Conservation (phyloP, 768 basidiomycete species). For the Tulasnella sp. region DNA sequence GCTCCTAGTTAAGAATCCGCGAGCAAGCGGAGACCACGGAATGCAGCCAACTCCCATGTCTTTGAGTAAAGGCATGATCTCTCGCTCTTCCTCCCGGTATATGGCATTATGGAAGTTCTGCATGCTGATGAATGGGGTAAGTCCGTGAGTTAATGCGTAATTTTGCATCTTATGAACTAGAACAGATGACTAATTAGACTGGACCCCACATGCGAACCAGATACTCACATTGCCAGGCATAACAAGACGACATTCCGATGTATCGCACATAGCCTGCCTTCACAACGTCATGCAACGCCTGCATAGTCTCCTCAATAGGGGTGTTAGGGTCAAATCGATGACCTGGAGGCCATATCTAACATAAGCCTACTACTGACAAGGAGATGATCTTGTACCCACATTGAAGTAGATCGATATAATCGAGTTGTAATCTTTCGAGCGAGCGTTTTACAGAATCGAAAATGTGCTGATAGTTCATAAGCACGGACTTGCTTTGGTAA, state of each 20-base stretch:
- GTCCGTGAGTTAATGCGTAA: slow-evolving; percentile 15
- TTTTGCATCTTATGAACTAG: slow-evolving; percentile 8
- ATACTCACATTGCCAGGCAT: slow-evolving; percentile 30
- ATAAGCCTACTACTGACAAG: neutral
- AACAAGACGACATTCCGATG: slow-evolving; percentile 38
- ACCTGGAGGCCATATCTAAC: slow-evolving; percentile 21
- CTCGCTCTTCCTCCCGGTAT: slow-evolving; percentile 8
- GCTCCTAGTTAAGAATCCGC: slow-evolving; percentile 19
- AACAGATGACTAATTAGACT: slow-evolving; percentile 4
- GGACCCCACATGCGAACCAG: slow-evolving; percentile 2
- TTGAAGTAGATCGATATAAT: slow-evolving; percentile 35
- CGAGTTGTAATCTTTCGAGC: slow-evolving; percentile 27
- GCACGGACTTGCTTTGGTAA: neutral
- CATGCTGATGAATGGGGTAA: slow-evolving; percentile 8
- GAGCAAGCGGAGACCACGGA: slow-evolving; percentile 22
- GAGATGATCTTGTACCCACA: slow-evolving; percentile 18
- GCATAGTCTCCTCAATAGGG: slow-evolving; percentile 36
- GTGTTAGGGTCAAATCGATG: slow-evolving; percentile 31
- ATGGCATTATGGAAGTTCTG: slow-evolving; percentile 7
- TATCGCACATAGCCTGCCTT: slow-evolving; percentile 38
- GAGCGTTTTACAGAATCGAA: slow-evolving; percentile 28
- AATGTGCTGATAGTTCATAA: slow-evolving; percentile 28
- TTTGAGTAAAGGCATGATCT: slow-evolving; percentile 1
- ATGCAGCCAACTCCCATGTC: slow-evolving; percentile 20
- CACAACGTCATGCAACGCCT: slow-evolving; percentile 39